These are phyloP conservation scores for Serendipita sp. DNA, from an alignment of 768 basidiomycete species.

Conservation along the genomic window DNA sequence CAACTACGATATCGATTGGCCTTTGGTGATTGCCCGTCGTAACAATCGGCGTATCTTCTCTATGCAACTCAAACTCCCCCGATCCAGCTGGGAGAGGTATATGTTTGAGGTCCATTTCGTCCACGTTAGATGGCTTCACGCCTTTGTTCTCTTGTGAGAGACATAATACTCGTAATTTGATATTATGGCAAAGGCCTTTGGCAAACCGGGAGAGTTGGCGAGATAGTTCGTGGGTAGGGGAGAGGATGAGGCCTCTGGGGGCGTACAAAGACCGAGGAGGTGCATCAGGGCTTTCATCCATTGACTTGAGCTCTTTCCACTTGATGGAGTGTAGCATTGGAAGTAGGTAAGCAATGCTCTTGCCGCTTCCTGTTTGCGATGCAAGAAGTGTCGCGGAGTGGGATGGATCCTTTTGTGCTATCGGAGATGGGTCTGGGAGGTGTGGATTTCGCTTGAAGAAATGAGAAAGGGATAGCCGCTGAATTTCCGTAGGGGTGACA, in stretches of 20 bases:
- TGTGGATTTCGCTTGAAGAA: slow-evolving; percentile 4
- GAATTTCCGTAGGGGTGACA: background rate
- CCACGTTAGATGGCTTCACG: background rate
- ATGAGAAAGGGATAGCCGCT: background rate
- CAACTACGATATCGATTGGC: slow-evolving; percentile 24
- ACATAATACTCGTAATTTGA: slow-evolving; percentile 63
- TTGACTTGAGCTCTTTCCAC: slow-evolving; percentile 31
- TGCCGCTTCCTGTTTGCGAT: slow-evolving; percentile 82
- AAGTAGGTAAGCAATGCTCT: slow-evolving; percentile 79
- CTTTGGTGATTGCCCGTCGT: background rate
- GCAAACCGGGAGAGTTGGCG: slow-evolving; percentile 63
- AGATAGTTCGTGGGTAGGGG: slow-evolving; percentile 80
- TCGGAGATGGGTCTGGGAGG: background rate
- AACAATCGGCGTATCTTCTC: background rate
- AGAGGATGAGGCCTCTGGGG: slow-evolving; percentile 55
- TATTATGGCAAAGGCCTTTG: slow-evolving; percentile 55
- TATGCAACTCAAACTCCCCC: background rate
- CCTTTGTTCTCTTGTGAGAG: slow-evolving; percentile 41
- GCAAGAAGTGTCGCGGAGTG: slow-evolving; percentile 37
- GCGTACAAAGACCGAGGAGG: slow-evolving; percentile 16
- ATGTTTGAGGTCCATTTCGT: slow-evolving; percentile 1
- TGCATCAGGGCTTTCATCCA: background rate
- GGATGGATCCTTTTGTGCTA: background rate
- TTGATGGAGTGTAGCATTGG: slow-evolving; percentile 73
- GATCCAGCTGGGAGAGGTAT: background rate